Percentiles rank a stretch among this genome's conserved stretches.
phyloP scores from a whole-genome alignment of 768 basidiomycete species.

The Boletus sp. region DNA sequence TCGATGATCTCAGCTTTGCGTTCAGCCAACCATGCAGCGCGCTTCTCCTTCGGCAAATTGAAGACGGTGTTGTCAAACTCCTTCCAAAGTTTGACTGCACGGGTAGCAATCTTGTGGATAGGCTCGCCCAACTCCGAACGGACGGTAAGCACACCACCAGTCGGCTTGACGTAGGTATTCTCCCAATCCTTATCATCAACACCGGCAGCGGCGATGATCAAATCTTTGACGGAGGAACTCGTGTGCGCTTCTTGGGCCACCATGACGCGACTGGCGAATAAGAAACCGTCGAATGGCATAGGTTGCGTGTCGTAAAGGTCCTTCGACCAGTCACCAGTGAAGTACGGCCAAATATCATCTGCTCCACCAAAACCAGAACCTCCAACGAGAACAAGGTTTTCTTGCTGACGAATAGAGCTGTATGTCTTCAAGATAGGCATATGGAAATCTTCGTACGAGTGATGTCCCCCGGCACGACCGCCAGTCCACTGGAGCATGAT shows the following conservation, averaged over 20 bases:
- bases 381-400: constrained; percentile 86
- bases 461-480: constrained; percentile 97
- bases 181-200: constrained; percentile 91
- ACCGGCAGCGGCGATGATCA: constrained; percentile 93
- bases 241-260: constrained; percentile 99
- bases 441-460: constrained; percentile 98
- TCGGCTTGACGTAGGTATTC: constrained; percentile 89
- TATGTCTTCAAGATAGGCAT: constrained; percentile 93
- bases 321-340: constrained; percentile 93
- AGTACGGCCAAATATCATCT: constrained; percentile 94
- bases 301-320: constrained; percentile 78
- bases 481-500: constrained; percentile 99
- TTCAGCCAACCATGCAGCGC: constrained; percentile 80
- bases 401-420: constrained; percentile 79
- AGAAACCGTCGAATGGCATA: constrained; percentile 98
- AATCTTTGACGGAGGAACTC: constrained; percentile 88
- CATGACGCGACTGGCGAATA: constrained; percentile 97
- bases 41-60: constrained; percentile 94
- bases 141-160: constrained; percentile 94
- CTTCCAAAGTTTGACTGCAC: constrained; percentile 97
- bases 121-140: constrained; percentile 98
- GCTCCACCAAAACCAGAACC: constrained; percentile 96
- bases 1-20: constrained; percentile 85
- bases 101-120: constrained; percentile 98
- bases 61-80: constrained; percentile 98